Conservation (phyloP, 805 yeast species). For the Martiniozyma abietophila region DNA sequence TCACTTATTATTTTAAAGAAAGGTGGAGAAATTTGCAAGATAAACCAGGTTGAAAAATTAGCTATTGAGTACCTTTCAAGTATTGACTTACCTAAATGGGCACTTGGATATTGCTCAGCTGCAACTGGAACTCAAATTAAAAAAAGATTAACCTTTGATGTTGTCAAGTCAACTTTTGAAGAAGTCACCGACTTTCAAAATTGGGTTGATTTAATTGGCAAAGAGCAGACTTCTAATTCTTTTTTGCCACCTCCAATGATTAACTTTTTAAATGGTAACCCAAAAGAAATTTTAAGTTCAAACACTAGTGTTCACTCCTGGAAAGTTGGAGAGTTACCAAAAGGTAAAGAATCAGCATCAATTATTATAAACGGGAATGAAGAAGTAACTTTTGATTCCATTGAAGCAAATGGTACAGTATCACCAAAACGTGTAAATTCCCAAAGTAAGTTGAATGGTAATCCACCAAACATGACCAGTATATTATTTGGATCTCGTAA, state of each 20-base stretch:
- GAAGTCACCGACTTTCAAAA: slow-evolving; percentile 1
- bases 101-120: background rate
- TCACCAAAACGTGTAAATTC: background rate
- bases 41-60: background rate
- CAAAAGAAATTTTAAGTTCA: slow-evolving; percentile 14
- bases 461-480: too few relatives aligned
- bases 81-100: background rate
- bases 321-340: background rate
- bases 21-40: background rate
- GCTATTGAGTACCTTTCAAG: background rate
- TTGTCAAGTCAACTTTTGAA: background rate
- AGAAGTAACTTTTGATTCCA: too few relatives aligned
- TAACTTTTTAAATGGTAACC: slow-evolving; percentile 12
- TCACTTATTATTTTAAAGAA: slow-evolving; percentile 1
- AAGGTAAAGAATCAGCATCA: background rate
- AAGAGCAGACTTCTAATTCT: too few relatives aligned
- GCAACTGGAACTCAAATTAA: background rate
- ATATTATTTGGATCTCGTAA: too few relatives aligned
- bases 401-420: background rate
- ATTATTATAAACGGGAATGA: too few relatives aligned
- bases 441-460: too few relatives aligned
- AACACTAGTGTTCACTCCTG: slow-evolving; percentile 3
- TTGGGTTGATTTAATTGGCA: too few relatives aligned
- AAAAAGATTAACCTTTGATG: background rate
- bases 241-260: too few relatives aligned